These are phyloP conservation scores for Apocynum venetum DNA, from an alignment of 257 asterid genomes.

Conservation along the genomic window DNA sequence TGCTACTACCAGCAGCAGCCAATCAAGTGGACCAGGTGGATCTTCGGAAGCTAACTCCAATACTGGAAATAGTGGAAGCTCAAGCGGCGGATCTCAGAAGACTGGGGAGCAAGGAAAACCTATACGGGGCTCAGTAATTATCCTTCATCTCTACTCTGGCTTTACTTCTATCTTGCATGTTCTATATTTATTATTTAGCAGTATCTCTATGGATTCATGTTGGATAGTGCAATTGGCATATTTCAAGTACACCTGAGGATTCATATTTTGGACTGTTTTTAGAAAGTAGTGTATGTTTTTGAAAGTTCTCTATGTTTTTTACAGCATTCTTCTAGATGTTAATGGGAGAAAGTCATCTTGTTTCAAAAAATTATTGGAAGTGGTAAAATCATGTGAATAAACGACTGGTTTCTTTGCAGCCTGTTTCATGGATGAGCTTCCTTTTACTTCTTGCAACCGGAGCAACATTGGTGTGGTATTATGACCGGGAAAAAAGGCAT, in stretches of 20 bases:
- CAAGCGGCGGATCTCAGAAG: slow-evolving; percentile 45
- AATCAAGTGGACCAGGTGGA: slow-evolving; percentile 34
- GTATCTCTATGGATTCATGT: not conserved
- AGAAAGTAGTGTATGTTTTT: not conserved
- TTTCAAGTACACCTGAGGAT: not conserved
- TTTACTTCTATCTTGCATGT: not conserved
- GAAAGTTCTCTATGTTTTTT: not conserved
- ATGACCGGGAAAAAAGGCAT: slow-evolving; percentile 78
- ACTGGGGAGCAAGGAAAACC: slow-evolving; percentile 56
- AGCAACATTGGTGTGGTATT: slow-evolving; percentile 65
- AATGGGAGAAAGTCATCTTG: not conserved
- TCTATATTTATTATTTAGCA: not conserved
- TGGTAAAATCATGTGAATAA: not conserved
- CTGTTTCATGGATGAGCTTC: slow-evolving; percentile 90
- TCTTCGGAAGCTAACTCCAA: slow-evolving; percentile 32
- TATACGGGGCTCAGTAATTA: slow-evolving; percentile 67
- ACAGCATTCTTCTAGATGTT: not conserved
- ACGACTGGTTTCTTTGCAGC: slow-evolving; percentile 38
- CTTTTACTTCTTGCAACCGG: slow-evolving; percentile 79
- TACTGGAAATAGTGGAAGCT: slow-evolving; percentile 39
- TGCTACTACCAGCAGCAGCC: slow-evolving; percentile 24
- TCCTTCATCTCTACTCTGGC: not conserved
- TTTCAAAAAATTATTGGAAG: not conserved
- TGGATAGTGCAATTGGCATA: not conserved
- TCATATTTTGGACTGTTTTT: not conserved